Percentiles rank a stretch among this genome's conserved stretches.
Conservation (phyloP, 2,329 filamentous ascomycete genomes). For the Cercospora nicotianae region DNA sequence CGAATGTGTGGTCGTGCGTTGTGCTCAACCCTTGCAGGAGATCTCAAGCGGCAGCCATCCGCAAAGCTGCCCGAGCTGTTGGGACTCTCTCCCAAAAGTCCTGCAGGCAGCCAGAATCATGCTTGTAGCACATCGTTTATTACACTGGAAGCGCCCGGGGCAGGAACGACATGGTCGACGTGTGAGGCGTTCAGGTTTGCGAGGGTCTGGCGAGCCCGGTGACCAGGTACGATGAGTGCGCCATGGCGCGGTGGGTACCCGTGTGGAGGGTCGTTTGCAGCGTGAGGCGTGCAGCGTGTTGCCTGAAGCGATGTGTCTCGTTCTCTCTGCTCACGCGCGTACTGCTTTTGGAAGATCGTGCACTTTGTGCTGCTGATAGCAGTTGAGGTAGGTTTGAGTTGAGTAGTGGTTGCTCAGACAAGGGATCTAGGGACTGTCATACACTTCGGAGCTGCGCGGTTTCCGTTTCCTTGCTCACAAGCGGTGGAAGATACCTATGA, state of each 20-base stretch:
- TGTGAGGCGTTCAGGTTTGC: constrained; percentile 1
- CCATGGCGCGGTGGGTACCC: background rate
- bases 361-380: background rate
- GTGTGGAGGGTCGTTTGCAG: background rate
- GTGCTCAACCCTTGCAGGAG: background rate
- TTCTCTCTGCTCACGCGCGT: background rate
- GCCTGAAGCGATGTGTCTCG: background rate
- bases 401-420: background rate
- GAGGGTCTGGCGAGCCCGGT: background rate
- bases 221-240: constrained; percentile 2
- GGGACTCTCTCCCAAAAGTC: background rate
- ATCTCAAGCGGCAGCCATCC: background rate
- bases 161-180: background rate
- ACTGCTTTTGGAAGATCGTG: background rate
- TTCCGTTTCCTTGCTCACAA: background rate
- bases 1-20: background rate
- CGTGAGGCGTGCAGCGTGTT: background rate
- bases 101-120: background rate
- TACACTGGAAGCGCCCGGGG: background rate
- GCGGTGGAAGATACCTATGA: background rate
- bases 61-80: background rate
- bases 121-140: background rate
- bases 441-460: constrained; percentile 14
- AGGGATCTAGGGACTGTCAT: background rate
- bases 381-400: background rate